Conservation (phyloP, 2,329 filamentous ascomycete species). For the Triangularia setosa region DNA sequence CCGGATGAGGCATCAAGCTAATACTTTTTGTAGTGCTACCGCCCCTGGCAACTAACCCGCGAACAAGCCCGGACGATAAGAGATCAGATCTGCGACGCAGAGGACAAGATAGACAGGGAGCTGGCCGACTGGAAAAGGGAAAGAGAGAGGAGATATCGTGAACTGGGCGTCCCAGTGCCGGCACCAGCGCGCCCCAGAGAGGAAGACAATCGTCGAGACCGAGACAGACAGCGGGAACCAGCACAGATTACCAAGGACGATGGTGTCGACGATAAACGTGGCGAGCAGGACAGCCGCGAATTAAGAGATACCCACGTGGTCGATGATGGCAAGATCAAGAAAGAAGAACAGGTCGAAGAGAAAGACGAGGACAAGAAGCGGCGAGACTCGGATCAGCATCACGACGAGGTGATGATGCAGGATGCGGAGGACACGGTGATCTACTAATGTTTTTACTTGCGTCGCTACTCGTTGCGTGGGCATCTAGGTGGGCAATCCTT, state of each 20-base stretch:
- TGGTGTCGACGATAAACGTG: background rate
- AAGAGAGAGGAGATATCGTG: constrained; percentile 41
- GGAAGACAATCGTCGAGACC: background rate
- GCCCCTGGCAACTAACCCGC: constrained; percentile 70
- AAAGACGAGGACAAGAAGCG: constrained; percentile 30
- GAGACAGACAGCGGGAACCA: background rate
- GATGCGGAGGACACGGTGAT: constrained; percentile 89
- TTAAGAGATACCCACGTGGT: background rate
- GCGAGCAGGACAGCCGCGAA: background rate
- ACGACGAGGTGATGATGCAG: constrained; percentile 73
- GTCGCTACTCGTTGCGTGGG: background rate
- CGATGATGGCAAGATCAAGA: background rate
- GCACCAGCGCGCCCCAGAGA: constrained; percentile 21
- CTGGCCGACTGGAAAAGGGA: constrained; percentile 55
- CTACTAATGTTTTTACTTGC: constrained; percentile 51
- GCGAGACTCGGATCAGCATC: constrained; percentile 40
- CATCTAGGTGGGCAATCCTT: background rate
- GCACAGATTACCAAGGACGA: background rate
- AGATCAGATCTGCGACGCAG: constrained; percentile 63
- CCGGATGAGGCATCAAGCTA: background rate
- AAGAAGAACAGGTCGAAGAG: background rate
- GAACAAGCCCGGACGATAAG: constrained; percentile 69
- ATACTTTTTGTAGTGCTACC: constrained; percentile 63
- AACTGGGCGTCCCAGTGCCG: constrained; percentile 30
- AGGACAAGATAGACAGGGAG: constrained; percentile 63